Evolutionary conservation across 2,329 filamentous ascomycete species (phyloP), one percentile per base, ranked within the genome.

Genomic region (Hysterium pulicare): DNA sequence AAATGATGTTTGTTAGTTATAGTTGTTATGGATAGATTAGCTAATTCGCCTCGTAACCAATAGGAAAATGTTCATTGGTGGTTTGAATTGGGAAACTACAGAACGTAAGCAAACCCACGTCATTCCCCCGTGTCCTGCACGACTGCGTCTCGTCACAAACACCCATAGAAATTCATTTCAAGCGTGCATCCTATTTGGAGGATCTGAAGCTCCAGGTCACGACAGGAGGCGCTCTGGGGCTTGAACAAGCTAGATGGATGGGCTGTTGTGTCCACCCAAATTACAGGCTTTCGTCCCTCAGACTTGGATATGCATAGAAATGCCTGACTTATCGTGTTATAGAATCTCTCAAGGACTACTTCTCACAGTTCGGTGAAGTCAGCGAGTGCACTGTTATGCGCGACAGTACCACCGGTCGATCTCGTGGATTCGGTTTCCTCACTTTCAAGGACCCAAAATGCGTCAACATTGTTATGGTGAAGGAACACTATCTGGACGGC

Each of bases 51-150:
- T n/a, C n/a, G n/a, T n/a, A n/a, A n/a, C n/a, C n/a, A n/a, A n/a
- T 39, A 98, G 93, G 61, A 98, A 98, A 75, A 98, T 98, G 93
- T 98, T 98, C 60, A 98, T 98, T 70, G 93, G 93, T 59, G 93
- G 93, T 31, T 74, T 98, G 42, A 98, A 98, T 66, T 98, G 93
- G 93, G 93, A 98, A 71, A 98, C 93, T 13, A 97, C 93, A 42
- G 91, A 97, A 73, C 84, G 91, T 97, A 83, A 28, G 24, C 24
- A 28, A 28, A 28, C 24, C 7, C 13, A 28, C 13, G 13, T 28
- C n/a, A n/a, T n/a, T n/a, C n/a, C n/a, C 10, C 3, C 23, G 21
- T 15, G 4, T 16, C 7, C 30, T 45, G 34, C 26, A 34, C 38
- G 24, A 43, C 33, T 42, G 40, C 33, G 38, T 16, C 40, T 19